A percentile compares a stretch with the other conserved stretches of the same genome.
These are phyloP conservation scores for Capronia americana DNA, from an alignment of 2,329 filamentous ascomycete species.

Conservation along the genomic window DNA sequence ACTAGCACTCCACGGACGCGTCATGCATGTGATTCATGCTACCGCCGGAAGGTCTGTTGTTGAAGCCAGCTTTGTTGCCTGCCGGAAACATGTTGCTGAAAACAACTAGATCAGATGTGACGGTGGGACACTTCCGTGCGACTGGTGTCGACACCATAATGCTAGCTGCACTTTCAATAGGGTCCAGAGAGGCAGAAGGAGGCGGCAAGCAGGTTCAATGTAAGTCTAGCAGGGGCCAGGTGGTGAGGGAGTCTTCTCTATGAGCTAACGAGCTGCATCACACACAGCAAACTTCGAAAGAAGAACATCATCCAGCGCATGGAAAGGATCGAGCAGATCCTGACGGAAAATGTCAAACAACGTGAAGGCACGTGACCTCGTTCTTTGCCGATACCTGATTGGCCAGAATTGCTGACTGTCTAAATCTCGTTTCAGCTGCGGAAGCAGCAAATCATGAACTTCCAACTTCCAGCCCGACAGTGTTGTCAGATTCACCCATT, in stretches of 20 bases:
- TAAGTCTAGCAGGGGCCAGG: background rate
- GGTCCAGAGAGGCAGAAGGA: slow-evolving; percentile 41
- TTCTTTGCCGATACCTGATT: background rate
- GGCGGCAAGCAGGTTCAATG: slow-evolving; percentile 31
- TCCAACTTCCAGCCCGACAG: slow-evolving; percentile 41
- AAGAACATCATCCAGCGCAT: slow-evolving; percentile 49
- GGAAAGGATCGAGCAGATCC: slow-evolving; percentile 49
- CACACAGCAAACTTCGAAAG: slow-evolving; percentile 36
- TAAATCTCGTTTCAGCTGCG: background rate
- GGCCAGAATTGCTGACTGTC: background rate
- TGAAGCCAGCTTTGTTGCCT: background rate
- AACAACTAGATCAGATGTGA: slow-evolving; percentile 58
- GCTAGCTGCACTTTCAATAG: slow-evolving; percentile 55
- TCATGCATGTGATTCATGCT: slow-evolving; percentile 58
- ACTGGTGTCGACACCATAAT: slow-evolving; percentile 26
- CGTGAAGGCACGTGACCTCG: slow-evolving; percentile 10
- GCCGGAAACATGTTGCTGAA: slow-evolving; percentile 13
- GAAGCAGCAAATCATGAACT: background rate
- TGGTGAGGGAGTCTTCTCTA: background rate
- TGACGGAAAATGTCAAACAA: slow-evolving; percentile 43
- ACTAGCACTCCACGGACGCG: slow-evolving; percentile 1
- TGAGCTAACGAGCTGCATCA: background rate
- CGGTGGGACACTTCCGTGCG: slow-evolving; percentile 21
- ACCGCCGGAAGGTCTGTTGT: slow-evolving; percentile 54
- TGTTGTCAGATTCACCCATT: slow-evolving; percentile 27